These are phyloP conservation scores for Coemansia sp. DNA, from an alignment of 192 early-diverging fungal species.

Conservation along the genomic window DNA sequence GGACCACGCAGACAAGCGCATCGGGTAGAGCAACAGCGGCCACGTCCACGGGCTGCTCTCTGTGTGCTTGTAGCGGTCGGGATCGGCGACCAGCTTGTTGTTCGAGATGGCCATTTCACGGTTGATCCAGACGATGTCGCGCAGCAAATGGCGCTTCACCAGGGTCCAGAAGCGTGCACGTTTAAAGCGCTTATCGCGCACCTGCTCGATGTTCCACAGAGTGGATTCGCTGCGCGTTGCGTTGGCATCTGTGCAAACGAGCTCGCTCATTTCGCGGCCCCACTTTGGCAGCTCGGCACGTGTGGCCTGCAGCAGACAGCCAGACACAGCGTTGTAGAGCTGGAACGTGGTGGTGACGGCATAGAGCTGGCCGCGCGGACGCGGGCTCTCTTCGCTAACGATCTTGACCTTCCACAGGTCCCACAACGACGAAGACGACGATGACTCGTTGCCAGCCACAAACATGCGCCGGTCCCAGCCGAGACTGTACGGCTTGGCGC, in stretches of 20 bases:
- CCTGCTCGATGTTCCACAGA: conserved; percentile 53
- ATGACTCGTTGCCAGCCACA: conserved; percentile 22
- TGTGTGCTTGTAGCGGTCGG: conserved; percentile 62
- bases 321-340: conserved; percentile 67
- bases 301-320: conserved; percentile 75
- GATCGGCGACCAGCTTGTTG: conserved; percentile 65
- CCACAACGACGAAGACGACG: conserved; percentile 9
- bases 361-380: conserved; percentile 44
- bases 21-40: conserved; percentile 60
- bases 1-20: conserved; percentile 65
- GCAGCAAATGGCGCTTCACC: conserved; percentile 14
- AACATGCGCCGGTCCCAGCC: conserved; percentile 28
- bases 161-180: conserved; percentile 13
- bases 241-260: conserved; percentile 83
- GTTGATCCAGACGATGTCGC: conserved; percentile 60
- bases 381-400: conserved; percentile 40
- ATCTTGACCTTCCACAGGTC: conserved; percentile 60
- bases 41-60: conserved; percentile 61
- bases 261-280: conserved; percentile 79
- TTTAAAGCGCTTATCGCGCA: conserved; percentile 25
- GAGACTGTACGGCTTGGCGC: conserved; percentile 1
- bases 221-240: conserved; percentile 37
- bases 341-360: conserved; percentile 60
- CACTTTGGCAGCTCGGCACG: conserved; percentile 71
- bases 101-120: conserved; percentile 73